phyloP scores from a whole-genome alignment of 2,329 filamentous ascomycete genomes.

The Colletotrichum sp. region DNA sequence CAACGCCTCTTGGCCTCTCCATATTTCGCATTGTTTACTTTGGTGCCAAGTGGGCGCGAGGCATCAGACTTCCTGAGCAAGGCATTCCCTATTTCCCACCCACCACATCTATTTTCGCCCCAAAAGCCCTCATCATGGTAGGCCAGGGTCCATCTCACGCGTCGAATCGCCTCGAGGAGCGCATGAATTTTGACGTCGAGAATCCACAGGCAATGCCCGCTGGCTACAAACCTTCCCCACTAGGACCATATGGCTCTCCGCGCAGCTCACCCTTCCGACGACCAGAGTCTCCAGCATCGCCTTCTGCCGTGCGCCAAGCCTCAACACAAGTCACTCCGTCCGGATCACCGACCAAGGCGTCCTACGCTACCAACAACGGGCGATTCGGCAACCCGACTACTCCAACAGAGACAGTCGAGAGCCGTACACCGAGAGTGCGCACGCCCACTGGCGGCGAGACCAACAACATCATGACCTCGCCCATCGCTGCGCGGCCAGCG shows the following conservation, averaged over 20 bases:
- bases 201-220: slow-evolving; percentile 53
- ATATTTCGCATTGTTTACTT: slow-evolving; percentile 22
- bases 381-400: slow-evolving; percentile 46
- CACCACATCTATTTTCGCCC: background rate
- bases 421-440: slow-evolving; percentile 40
- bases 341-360: slow-evolving; percentile 61
- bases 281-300: slow-evolving; percentile 68
- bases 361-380: slow-evolving; percentile 27
- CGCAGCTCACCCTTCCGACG: slow-evolving; percentile 70
- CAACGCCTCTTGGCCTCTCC: background rate
- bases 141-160: slow-evolving; percentile 10
- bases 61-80: slow-evolving; percentile 17
- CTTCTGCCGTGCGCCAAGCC: slow-evolving; percentile 67
- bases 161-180: slow-evolving; percentile 1
- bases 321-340: slow-evolving; percentile 54
- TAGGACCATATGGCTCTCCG: slow-evolving; percentile 70
- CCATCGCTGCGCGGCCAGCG: slow-evolving; percentile 34
- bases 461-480: slow-evolving; percentile 41
- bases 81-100: slow-evolving; percentile 15
- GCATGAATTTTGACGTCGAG: slow-evolving; percentile 20
- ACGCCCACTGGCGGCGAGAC: slow-evolving; percentile 23
- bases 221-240: slow-evolving; percentile 73
- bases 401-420: slow-evolving; percentile 41
- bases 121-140: slow-evolving; percentile 9
- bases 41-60: slow-evolving; percentile 8